These are phyloP conservation scores for Curvularia spicifera DNA, from an alignment of 2,329 filamentous ascomycete genomes.

Conservation along the genomic window DNA sequence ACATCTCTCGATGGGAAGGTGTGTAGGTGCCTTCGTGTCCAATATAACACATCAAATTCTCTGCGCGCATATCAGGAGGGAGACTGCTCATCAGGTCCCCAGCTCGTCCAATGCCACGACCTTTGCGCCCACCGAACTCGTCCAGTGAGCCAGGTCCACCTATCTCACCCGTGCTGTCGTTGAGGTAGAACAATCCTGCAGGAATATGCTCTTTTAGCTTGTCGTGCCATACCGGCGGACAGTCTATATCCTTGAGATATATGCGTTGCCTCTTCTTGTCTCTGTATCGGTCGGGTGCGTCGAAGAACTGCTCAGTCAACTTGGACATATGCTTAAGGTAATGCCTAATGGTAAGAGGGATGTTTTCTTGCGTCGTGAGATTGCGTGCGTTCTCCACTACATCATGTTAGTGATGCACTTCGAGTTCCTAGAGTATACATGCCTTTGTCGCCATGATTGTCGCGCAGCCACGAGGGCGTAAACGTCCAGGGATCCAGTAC, in stretches of 20 bases:
- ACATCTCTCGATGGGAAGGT: constrained; percentile 96
- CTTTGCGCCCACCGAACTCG: constrained; percentile 57
- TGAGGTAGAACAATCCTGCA: constrained; percentile 85
- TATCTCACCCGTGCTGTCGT: constrained; percentile 71
- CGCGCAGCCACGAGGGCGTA: constrained; percentile 78
- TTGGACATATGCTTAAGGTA: constrained; percentile 88
- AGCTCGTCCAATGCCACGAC: constrained; percentile 69
- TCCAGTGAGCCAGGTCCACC: constrained; percentile 63
- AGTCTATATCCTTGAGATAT: constrained; percentile 97
- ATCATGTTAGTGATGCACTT: constrained; percentile 29
- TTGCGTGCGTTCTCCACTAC: constrained; percentile 85
- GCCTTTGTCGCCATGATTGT: constrained; percentile 81
- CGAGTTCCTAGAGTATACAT: constrained; percentile 23
- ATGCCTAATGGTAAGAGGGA: constrained; percentile 86
- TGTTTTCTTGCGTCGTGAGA: constrained; percentile 72
- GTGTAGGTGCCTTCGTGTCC: constrained; percentile 98
- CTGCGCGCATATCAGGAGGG: constrained; percentile 83
- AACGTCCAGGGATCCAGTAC: constrained; percentile 79
- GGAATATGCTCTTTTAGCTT: constrained; percentile 80
- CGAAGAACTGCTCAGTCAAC: constrained; percentile 79
- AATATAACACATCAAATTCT: constrained; percentile 98
- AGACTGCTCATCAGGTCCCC: constrained; percentile 96
- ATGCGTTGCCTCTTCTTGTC: constrained; percentile 83
- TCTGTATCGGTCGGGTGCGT: constrained; percentile 73
- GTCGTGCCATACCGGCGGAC: constrained; percentile 83